These are phyloP conservation scores for Aspergillus bridgeri DNA, from an alignment of 495 filamentous ascomycete species.

Conservation along the genomic window DNA sequence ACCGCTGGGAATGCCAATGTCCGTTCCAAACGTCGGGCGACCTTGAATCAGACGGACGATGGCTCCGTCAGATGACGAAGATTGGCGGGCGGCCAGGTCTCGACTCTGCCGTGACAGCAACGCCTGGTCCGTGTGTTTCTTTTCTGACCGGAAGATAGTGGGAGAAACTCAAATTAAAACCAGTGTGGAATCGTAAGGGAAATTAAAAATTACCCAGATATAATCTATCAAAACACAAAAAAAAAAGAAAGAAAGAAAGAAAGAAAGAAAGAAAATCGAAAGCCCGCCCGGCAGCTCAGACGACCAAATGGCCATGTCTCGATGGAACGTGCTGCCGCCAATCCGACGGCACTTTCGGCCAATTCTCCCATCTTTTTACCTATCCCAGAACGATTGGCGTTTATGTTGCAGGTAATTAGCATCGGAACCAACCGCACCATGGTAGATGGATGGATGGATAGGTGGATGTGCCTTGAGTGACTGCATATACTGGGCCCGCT, in stretches of 20 bases:
- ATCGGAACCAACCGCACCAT: neutral
- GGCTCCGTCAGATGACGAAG: constrained; percentile 4
- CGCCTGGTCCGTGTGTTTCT: constrained; percentile 18
- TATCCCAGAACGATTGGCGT: neutral
- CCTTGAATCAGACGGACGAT: neutral
- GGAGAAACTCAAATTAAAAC: constrained; percentile 18
- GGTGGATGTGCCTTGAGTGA: neutral
- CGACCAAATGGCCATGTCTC: neutral
- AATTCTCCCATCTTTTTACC: neutral
- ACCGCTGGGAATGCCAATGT: neutral
- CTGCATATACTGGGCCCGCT: neutral
- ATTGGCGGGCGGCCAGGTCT: constrained; percentile 14
- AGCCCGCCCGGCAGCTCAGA: neutral
- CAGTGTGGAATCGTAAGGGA: neutral
- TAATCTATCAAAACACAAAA: constrained; percentile 8
- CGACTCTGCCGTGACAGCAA: constrained; percentile 17
- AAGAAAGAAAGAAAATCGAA: neutral
- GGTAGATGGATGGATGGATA: too few relatives aligned
- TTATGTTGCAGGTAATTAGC: neutral
- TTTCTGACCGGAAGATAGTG: constrained; percentile 11
- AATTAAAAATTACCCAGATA: constrained; percentile 18
- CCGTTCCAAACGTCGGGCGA: neutral
- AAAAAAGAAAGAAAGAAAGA: neutral
- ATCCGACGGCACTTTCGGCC: neutral
- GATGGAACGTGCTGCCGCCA: constrained; percentile 5